phyloP scores from a whole-genome alignment of 441 rosid species.

The Gossypium schwendimanii region DNA sequence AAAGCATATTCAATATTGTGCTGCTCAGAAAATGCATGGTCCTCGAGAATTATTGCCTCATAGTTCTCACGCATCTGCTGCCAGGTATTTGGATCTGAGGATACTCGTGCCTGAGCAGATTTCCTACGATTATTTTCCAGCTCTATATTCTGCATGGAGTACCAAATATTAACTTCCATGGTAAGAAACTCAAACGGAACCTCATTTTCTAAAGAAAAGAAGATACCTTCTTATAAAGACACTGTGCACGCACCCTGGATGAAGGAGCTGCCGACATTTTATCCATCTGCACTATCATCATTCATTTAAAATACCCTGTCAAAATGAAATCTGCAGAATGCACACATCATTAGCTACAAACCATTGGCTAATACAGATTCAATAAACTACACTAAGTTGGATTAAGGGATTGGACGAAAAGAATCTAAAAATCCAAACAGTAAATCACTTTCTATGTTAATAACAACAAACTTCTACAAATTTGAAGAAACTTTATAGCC shows the following conservation, averaged over 20 bases:
- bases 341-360: constrained; percentile 10
- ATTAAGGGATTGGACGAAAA: not conserved
- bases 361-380: not conserved
- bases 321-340: constrained; percentile 29
- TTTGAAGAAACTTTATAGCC: not conserved
- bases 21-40: constrained; percentile 82
- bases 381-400: no score
- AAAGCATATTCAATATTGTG: constrained; percentile 64
- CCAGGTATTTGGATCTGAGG: constrained; percentile 79
- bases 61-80: constrained; percentile 95
- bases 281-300: constrained; percentile 76
- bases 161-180: not conserved
- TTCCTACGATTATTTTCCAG: constrained; percentile 65
- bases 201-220: not conserved
- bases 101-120: constrained; percentile 71
- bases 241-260: constrained; percentile 70
- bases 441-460: not conserved
- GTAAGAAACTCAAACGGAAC: not conserved
- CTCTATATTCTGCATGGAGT: constrained; percentile 49
- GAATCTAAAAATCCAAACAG: not conserved
- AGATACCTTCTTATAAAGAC: constrained; percentile 67
- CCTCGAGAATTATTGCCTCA: constrained; percentile 86
- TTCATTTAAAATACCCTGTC: constrained; percentile 44
- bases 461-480: not conserved
- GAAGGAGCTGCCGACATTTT: constrained; percentile 73